Percentiles rank a stretch among this genome's conserved stretches.
Evolutionary conservation across 1,284 basidiomycete species (phyloP).

Genomic region (Phylloboletellus chloephorus): DNA sequence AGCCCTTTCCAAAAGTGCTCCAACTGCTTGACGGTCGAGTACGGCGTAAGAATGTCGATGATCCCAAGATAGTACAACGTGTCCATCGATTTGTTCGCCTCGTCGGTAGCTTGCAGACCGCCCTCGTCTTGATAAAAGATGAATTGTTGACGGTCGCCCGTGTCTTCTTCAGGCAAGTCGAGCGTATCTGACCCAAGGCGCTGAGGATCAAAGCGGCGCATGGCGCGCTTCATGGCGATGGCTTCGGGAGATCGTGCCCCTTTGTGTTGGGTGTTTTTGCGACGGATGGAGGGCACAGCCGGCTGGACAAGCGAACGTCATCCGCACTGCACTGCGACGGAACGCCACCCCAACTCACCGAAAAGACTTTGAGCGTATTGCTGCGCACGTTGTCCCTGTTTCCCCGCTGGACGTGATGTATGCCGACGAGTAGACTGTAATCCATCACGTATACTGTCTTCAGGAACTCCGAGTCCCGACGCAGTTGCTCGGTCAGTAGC

Average conservation of each 20-base stretch:
- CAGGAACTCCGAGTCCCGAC: slow-evolving; percentile 83
- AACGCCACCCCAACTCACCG: slow-evolving; percentile 47
- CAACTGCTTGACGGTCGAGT: slow-evolving; percentile 70
- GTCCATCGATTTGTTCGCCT: slow-evolving; percentile 68
- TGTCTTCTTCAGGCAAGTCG: slow-evolving; percentile 65
- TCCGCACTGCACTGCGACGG: slow-evolving; percentile 4
- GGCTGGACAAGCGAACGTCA: slow-evolving; percentile 42
- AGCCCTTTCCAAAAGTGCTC: slow-evolving; percentile 94
- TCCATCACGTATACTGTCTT: slow-evolving; percentile 90
- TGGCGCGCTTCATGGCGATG: slow-evolving; percentile 77
- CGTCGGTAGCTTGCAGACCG: slow-evolving; percentile 86
- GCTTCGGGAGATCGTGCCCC: slow-evolving; percentile 64
- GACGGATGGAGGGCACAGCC: slow-evolving; percentile 49
- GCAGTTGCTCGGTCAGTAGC: slow-evolving; percentile 83
- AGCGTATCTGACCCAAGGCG: slow-evolving; percentile 56
- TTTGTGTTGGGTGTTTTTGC: slow-evolving; percentile 55
- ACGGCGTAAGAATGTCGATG: slow-evolving; percentile 94
- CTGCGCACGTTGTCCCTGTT: slow-evolving; percentile 88
- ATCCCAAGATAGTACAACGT: slow-evolving; percentile 93
- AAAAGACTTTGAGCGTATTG: slow-evolving; percentile 88
- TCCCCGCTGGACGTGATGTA: slow-evolving; percentile 88
- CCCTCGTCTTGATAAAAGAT: slow-evolving; percentile 98
- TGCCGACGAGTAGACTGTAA: slow-evolving; percentile 90
- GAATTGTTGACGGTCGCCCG: slow-evolving; percentile 77
- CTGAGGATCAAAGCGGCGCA: slow-evolving; percentile 80